Percentiles rank a stretch among this genome's conserved stretches.
phyloP scores from a whole-genome alignment of 371 early-diverging fungal genomes.

The Rhizopus microsporus region DNA sequence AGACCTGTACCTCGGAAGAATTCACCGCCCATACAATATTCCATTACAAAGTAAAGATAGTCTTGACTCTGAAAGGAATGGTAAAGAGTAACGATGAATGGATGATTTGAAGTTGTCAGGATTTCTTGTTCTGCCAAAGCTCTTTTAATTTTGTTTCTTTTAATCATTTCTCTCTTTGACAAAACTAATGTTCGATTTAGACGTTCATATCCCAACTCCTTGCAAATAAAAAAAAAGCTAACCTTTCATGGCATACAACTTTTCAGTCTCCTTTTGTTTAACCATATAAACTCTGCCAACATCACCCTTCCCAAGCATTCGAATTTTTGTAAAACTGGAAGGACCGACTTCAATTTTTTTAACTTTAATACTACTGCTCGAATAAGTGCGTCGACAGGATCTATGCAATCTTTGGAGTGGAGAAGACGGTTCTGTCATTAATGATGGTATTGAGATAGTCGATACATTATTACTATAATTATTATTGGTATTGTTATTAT shows the following conservation, averaged over 20 bases:
- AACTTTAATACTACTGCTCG: slow-evolving; percentile 75
- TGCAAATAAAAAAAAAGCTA: slow-evolving; percentile 4
- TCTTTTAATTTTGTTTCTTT: slow-evolving; percentile 93
- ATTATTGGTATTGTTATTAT: slow-evolving; percentile 24
- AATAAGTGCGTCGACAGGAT: slow-evolving; percentile 60
- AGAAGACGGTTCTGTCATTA: slow-evolving; percentile 13
- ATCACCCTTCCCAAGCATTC: slow-evolving; percentile 91
- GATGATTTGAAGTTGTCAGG: slow-evolving; percentile 90
- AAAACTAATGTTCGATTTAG: slow-evolving; percentile 55
- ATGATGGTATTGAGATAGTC: slow-evolving; percentile 24
- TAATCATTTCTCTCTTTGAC: slow-evolving; percentile 93
- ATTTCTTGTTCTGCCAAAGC: slow-evolving; percentile 97
- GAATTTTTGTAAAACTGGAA: slow-evolving; percentile 76
- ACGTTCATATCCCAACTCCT: no score
- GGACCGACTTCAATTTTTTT: slow-evolving; percentile 81
- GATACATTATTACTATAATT: slow-evolving; percentile 26
- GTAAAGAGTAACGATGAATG: slow-evolving; percentile 96
- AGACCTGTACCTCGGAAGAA: slow-evolving; percentile 79
- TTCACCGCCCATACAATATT: slow-evolving; percentile 99
- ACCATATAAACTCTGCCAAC: slow-evolving; percentile 95
- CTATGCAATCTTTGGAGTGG: slow-evolving; percentile 16
- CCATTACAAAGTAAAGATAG: slow-evolving; percentile 96
- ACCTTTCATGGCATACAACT: slow-evolving; percentile 91
- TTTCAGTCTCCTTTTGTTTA: slow-evolving; percentile 76
- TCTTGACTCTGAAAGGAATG: slow-evolving; percentile 96